phyloP scores from a whole-genome alignment of 305 asterid genomes.

The Plantago lanceolata region DNA sequence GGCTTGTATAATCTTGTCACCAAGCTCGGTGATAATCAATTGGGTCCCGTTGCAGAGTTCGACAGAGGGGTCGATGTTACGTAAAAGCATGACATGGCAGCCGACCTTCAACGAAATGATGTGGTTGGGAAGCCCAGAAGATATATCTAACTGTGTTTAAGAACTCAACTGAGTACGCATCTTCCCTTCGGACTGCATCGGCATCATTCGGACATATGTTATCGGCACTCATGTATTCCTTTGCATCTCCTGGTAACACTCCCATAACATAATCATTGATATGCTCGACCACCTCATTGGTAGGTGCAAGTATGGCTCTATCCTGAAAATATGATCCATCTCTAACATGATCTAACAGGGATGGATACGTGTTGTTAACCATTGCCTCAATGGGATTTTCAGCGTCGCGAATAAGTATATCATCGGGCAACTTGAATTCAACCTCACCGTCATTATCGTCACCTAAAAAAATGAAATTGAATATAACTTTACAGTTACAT shows the following conservation, averaged over 20 bases:
- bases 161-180: too few relatives aligned
- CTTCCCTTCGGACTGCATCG: too few relatives aligned
- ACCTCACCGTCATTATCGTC: too few relatives aligned
- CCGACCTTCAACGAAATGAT: too few relatives aligned
- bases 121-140: too few relatives aligned
- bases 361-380: not conserved
- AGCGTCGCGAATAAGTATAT: not conserved
- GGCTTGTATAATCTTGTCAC: too few relatives aligned
- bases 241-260: not conserved
- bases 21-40: too few relatives aligned
- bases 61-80: not conserved
- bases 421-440: too few relatives aligned
- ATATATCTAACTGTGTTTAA: too few relatives aligned
- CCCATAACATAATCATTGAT: not conserved
- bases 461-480: too few relatives aligned
- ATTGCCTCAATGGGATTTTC: not conserved
- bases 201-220: not conserved
- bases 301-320: not conserved
- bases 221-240: too few relatives aligned
- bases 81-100: not conserved
- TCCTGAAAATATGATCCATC: not conserved
- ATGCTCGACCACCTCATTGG: not conserved
- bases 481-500: too few relatives aligned
- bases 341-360: not conserved
- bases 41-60: not conserved